Base-by-base conservation (phyloP, 2,329 filamentous ascomycete genomes). In the Calonectria crousiana region DNA sequence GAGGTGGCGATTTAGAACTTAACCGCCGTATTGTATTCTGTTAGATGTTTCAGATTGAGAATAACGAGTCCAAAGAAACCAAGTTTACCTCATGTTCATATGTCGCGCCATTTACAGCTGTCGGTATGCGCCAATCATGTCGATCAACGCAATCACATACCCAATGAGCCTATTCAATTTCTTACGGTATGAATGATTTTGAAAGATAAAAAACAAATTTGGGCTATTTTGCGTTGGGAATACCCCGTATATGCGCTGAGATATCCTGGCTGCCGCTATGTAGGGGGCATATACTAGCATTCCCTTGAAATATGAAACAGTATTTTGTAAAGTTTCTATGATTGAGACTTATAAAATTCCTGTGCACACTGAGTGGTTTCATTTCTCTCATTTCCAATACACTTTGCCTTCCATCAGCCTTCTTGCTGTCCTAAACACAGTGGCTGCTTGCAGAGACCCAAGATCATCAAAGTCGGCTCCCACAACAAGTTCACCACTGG, bases 341-440 rank as follows among this genome's bases (percentile, higher is more conserved):
- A 28, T 23, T 53, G 18, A n/a, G 6, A 6, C 10, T n/a, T 8
- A n/a, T 44, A 8, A 20, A n/a, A 44, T 44, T n/a, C 6, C 6
- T 44, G n/a, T 44, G 18, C 9, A n/a, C 41, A 10, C 2, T 6
- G 13, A 18, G 14, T 2, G 8, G 2, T 18, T 9, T 20, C 14
- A 53, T 1, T 28, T 18, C n/a, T 8, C 23, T 64, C 58, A 76
- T 58, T 80, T 79, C 78, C 78, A 80, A 20, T 78, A 80, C 14
- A 89, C 83, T 47, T 77, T 80, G 0, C 88, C 87, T 72, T 88
- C 86, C 82, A 89, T 88, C 56, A 89, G 73, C 72, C 87, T 81
- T 51, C 88, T 84, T 8, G 88, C 87, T 5, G 88, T 89, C 32
- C 87, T 83, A 76, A 85, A 89, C 1, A 89, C 86, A 0, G 85